Percentiles rank a stretch among this genome's conserved stretches.
Evolutionary conservation across 139 green algal genomes (phyloP).

Genomic region (Tetradesmus obliquus): DNA sequence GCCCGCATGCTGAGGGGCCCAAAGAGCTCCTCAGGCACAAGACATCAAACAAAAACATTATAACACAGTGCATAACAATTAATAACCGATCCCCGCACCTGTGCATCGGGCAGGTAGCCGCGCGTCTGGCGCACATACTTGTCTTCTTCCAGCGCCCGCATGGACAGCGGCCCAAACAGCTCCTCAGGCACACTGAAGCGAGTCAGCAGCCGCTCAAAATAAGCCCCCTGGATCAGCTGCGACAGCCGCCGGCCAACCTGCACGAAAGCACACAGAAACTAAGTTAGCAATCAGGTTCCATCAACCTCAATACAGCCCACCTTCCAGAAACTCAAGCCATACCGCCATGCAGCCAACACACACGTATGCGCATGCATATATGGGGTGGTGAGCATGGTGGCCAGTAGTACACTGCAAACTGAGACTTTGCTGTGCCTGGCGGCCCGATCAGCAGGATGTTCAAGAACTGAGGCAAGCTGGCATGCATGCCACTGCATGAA

Average conservation of each 20-base stretch:
- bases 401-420: no score
- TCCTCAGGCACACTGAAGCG: constrained; percentile 94
- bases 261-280: not conserved
- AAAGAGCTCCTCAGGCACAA: constrained; percentile 95
- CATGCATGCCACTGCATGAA: no score
- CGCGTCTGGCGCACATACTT: constrained; percentile 87
- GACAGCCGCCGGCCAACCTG: constrained; percentile 73
- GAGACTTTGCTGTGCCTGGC: constrained; percentile 91
- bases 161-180: constrained; percentile 93
- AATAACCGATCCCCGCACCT: constrained; percentile 22
- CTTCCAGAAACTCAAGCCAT: no score
- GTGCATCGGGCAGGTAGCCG: constrained; percentile 87
- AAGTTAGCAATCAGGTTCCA: no score
- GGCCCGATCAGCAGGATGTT: constrained; percentile 89
- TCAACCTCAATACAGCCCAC: no score
- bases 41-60: no score
- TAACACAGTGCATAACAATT: no score
- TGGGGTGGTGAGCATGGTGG: no score
- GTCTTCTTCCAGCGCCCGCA: constrained; percentile 70
- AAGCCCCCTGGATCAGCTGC: constrained; percentile 69
- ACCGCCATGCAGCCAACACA: no score
- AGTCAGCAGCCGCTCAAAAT: constrained; percentile 95
- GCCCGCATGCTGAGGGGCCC: constrained; percentile 86
- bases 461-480: no score
- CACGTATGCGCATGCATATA: no score